phyloP scores from a whole-genome alignment of 345 rosid genomes.

The Stellera chamaejasme region DNA sequence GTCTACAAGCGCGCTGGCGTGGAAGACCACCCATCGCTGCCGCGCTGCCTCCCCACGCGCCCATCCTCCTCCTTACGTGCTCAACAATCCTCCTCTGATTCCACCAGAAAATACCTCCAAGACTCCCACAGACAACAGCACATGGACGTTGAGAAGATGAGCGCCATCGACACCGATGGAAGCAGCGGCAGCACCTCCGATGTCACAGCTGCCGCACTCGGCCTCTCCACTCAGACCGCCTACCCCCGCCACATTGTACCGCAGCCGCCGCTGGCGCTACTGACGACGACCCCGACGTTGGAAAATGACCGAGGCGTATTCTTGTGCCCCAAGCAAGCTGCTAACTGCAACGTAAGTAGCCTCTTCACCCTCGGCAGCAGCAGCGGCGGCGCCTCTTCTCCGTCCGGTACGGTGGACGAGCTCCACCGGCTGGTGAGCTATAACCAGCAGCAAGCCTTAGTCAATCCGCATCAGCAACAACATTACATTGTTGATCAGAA shows the following conservation, averaged over 20 bases:
- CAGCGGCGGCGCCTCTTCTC: constrained; percentile 9
- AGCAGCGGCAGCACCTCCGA: constrained; percentile 43
- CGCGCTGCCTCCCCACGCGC: constrained; percentile 49
- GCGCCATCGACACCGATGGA: constrained; percentile 32
- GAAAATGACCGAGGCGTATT: constrained; percentile 7
- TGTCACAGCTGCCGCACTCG: constrained; percentile 57
- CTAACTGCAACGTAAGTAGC: constrained; percentile 17
- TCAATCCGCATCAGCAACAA: constrained; percentile 33
- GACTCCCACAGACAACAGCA: constrained; percentile 15
- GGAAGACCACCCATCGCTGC: constrained; percentile 82
- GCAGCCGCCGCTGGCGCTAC: constrained; percentile 23
- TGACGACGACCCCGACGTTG: not conserved
- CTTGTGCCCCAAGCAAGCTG: constrained; percentile 20
- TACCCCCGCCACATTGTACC: constrained; percentile 12
- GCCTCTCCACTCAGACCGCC: constrained; percentile 41
- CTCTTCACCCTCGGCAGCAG: constrained; percentile 7
- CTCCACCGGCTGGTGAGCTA: constrained; percentile 60
- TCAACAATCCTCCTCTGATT: constrained; percentile 17
- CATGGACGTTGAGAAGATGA: constrained; percentile 26
- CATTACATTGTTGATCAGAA: constrained; percentile 9
- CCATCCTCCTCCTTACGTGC: constrained; percentile 27
- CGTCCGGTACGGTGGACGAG: constrained; percentile 43
- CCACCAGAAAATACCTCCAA: constrained; percentile 17
- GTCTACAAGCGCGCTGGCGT: constrained; percentile 96
- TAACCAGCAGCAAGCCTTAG: constrained; percentile 32